Evolutionary conservation across 2,329 filamentous ascomycete genomes (phyloP).

Genomic region (Phialocephala sp.): DNA sequence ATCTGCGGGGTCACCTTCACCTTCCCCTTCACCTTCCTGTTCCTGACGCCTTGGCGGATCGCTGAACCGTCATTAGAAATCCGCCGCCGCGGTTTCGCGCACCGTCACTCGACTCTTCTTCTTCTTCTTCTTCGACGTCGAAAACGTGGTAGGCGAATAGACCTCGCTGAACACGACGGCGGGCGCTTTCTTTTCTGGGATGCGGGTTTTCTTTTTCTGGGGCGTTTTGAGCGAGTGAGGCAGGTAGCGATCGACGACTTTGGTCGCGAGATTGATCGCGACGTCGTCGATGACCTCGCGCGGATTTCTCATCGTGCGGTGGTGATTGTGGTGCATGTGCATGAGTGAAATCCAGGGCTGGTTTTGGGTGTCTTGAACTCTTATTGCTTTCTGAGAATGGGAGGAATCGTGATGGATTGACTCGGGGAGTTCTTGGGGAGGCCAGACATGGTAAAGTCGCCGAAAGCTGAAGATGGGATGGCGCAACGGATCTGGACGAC

Average conservation of each 20-base stretch:
- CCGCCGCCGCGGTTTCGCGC: neutral
- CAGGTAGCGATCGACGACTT: neutral
- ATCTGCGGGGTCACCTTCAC: neutral
- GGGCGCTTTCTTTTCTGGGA: neutral
- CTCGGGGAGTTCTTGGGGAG: neutral
- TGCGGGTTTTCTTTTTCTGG: neutral
- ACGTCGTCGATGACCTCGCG: constrained; percentile 4
- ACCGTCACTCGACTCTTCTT: neutral
- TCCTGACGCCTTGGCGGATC: neutral
- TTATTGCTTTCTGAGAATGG: neutral
- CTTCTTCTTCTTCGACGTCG: neutral
- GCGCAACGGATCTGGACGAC: neutral
- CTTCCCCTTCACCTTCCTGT: neutral
- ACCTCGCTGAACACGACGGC: neutral
- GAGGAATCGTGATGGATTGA: neutral
- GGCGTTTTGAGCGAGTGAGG: neutral
- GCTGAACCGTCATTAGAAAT: neutral
- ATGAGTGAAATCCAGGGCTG: neutral
- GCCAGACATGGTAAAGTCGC: neutral
- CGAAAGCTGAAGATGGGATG: neutral
- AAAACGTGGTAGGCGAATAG: neutral
- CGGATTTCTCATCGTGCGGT: neutral
- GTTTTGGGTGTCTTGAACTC: neutral
- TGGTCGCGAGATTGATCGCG: neutral
- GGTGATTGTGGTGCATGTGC: neutral